Base-by-base conservation (phyloP, 2,329 filamentous ascomycete species). In the Penicillium sp. region DNA sequence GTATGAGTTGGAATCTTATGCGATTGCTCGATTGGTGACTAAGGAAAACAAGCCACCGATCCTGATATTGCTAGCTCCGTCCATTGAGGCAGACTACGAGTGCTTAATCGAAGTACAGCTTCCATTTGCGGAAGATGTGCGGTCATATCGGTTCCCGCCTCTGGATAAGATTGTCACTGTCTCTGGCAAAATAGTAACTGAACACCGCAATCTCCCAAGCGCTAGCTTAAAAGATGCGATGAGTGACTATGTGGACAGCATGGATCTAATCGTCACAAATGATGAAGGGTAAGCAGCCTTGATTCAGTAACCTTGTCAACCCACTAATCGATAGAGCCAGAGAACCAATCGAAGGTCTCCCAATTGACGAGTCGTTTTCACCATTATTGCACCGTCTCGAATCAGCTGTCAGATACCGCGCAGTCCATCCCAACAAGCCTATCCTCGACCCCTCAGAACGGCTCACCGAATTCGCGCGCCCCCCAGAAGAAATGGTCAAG, bases 41-140 rank as follows among this genome's bases (percentile, higher is more conserved):
- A 97, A 97, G 68, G 89, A 95, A 56, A 85, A 85, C 62, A 91
- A 90, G 61, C 83, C 90, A 2, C 93, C 94, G 0, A 68, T 84
- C 29, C 77, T 97, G 14, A 75, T 96, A 0, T 78, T 97, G 13
- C 80, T 99, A 40, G 87, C 89, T 5, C 94, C 94, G 2, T 82
- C 84, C 18, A 85, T 96, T 55, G 90, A 95, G 58, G 78, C 82
- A 2, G 86, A 90, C 26, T 84, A 90, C 60, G 92, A 97, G 70
- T 93, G 90, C 63, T 79, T 99, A 2, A 86, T 96, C 59, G 94
- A 99, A 67, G 82, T 95, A 1, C 91, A 94, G 34, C 79, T 97
- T 6, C 94, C 94, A 0, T 99, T 97, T 66, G 87, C 91, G 2
- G 94, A 99, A 76, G 94, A 99, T 67, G 80, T 97, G 44, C 84